Evolutionary conservation across 2,329 filamentous ascomycete genomes (phyloP), one percentile per base, ranked within the genome.

Genomic region (Exophiala bonariae): DNA sequence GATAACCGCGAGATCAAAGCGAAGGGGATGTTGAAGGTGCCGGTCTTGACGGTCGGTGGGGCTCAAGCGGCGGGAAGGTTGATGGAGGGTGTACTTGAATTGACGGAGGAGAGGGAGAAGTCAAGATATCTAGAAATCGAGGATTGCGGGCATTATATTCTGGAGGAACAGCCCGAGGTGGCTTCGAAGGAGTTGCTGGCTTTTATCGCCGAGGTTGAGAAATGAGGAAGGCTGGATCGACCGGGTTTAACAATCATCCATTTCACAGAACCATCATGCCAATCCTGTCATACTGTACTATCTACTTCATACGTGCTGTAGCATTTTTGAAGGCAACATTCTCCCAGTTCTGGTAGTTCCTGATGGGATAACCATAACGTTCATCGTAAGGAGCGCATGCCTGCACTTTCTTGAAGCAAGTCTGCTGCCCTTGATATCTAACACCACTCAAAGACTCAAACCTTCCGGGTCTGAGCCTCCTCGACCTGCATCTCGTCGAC

Each of bases 81-180:
- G 11, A 57, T 62, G 42, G 20, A 39, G 26, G 22, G 14, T 19
- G 34, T 38, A 11, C 28, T 39, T 3, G 35, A 16, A 9, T 4
- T 45, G 3, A 3, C 42, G 3, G 17, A 2, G 16, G 14, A 16
- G 26, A 30, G 13, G 16, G 16, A 14, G 5, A 16, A 18, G 33
- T 45, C 42, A 3, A 38, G 33, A 32, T 22, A 31, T 16, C 33
- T 45, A 5, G 17, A 32, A 9, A 10, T 45, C 41, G 36, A 57
- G 3, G 50, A 61, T 33, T 61, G 60, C 49, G 59, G 59, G 2
- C 59, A 62, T 33, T 60, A 58, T 50, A 39, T 62, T 1, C 47
- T 52, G n/a, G 59, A 62, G 36, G 60, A 62, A 49, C 58, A 61
- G 37, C 60, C 60, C 17, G 45, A 47, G 38, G 48, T 52, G 43